Evolutionary conservation across 805 yeast genomes (phyloP), one percentile per base, ranked within the genome.

Genomic region (Debaryomyces tyrocola): DNA sequence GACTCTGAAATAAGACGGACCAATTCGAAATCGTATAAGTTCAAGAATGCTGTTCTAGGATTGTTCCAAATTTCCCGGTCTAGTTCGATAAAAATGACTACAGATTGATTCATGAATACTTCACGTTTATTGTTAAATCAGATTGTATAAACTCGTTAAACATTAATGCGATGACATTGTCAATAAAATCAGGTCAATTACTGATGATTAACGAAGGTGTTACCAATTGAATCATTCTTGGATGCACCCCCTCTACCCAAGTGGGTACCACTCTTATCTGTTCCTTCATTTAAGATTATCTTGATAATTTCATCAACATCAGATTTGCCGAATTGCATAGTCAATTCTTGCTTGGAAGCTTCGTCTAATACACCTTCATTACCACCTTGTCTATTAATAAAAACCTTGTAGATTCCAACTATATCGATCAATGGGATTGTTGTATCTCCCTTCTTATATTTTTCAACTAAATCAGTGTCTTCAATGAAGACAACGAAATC

Each of bases 401-500:
- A 90, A n/a, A 89, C 75, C 56, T 84, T 79, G 70, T 79, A 87
- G 7, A 77, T 72, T 0, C 84, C 83, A 1, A 87, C 82, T 4
- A 85, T 77, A 35, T 80, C 83, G 10, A 81, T 69, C 47, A 85
- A 68, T 18, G 92, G 84, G 17, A 81, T 64, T 11, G 82, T 66
- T 29, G 75, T 55, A 48, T 82, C 83, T 33, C 80, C 80, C 20
- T 72, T 70, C 42, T 63, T 64, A 66, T 71, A 87, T 33, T 76
- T 69, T 4, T 78, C 60, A 29, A 75, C 74, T 2, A 70, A 70
- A 0, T 77, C 81, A 10, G 64, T 62, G 41, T 82, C 79, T 40
- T 83, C 86, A 10, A 78, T 77, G 62, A 87, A 85, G 36, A 85
- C 75, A 35, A 84, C 71, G 50, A 87, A 84, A 63, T 87, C 95